These are phyloP conservation scores for Arthrobotrys pseudoclavata DNA, from an alignment of 2,329 filamentous ascomycete genomes.

Conservation along the genomic window DNA sequence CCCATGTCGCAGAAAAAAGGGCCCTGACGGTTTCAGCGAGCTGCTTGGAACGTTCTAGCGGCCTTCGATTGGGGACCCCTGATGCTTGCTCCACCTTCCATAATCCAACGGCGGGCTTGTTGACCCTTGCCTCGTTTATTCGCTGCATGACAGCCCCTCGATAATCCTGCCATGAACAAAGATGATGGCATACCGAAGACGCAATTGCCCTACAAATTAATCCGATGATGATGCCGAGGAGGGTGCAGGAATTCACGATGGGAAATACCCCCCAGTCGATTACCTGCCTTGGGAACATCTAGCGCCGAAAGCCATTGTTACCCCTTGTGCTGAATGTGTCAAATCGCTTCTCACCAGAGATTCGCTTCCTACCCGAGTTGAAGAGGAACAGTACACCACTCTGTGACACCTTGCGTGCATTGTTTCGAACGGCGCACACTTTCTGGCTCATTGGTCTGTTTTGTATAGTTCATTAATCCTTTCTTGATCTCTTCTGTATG, in stretches of 20 bases:
- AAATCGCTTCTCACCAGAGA: slow-evolving; percentile 23
- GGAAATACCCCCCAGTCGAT: not conserved
- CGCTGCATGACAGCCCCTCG: slow-evolving; percentile 38
- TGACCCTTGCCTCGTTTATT: slow-evolving; percentile 29
- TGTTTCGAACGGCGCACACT: slow-evolving; percentile 56
- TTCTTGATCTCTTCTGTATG: slow-evolving; percentile 31
- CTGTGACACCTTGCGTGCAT: slow-evolving; percentile 58
- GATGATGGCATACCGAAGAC: slow-evolving; percentile 23
- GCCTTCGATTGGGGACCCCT: slow-evolving; percentile 47
- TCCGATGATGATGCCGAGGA: slow-evolving; percentile 27
- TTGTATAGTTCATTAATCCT: slow-evolving; percentile 49
- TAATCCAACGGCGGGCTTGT: slow-evolving; percentile 42
- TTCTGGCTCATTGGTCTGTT: slow-evolving; percentile 34
- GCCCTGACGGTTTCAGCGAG: slow-evolving; percentile 56
- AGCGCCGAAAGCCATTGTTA: slow-evolving; percentile 9
- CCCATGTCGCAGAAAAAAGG: slow-evolving; percentile 46
- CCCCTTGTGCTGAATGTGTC: slow-evolving; percentile 31
- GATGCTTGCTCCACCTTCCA: slow-evolving; percentile 47
- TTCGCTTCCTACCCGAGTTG: slow-evolving; percentile 45
- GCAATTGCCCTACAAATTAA: slow-evolving; percentile 34
- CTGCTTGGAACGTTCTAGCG: slow-evolving; percentile 60
- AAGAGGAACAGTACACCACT: slow-evolving; percentile 43
- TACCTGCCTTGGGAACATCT: slow-evolving; percentile 47
- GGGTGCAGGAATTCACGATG: not conserved
- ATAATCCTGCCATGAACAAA: slow-evolving; percentile 44